These are phyloP conservation scores for Annulohypoxylon maeteangense DNA, from an alignment of 495 filamentous ascomycete species.

Conservation along the genomic window DNA sequence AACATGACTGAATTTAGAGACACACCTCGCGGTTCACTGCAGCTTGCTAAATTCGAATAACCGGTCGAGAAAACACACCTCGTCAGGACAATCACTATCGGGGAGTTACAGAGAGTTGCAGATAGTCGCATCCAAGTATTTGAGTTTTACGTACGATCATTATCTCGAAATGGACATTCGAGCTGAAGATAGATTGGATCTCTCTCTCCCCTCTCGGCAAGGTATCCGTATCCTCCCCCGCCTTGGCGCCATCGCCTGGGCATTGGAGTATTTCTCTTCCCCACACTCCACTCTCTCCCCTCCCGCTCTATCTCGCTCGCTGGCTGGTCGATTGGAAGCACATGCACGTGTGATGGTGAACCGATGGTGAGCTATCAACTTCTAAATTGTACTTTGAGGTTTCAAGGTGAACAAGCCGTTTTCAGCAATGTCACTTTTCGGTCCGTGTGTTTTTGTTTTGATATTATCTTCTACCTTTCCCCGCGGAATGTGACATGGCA, in stretches of 20 bases:
- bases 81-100: neutral
- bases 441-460: neutral
- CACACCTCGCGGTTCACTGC: neutral
- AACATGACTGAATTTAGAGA: conserved; percentile 5
- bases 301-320: neutral
- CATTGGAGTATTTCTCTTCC: conserved; percentile 9
- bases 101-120: neutral
- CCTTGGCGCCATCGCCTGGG: conserved; percentile 24
- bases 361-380: neutral
- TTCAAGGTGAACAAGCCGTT: neutral
- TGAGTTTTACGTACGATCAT: conserved; percentile 35
- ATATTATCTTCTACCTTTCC: neutral
- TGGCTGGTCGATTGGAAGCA: neutral
- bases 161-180: conserved; percentile 26
- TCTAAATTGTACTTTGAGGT: neutral
- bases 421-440: neutral
- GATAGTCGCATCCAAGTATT: conserved; percentile 39
- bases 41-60: conserved; percentile 6
- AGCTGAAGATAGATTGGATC: conserved; percentile 29
- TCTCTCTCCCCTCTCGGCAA: conserved; percentile 25
- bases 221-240: conserved; percentile 36
- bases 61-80: neutral
- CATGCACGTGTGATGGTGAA: conserved; percentile 13
- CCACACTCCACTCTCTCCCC: conserved; percentile 31
- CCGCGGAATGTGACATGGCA: neutral